Base-by-base conservation (phyloP, 2,329 filamentous ascomycete genomes). In the Zasmidium citrigriseum region DNA sequence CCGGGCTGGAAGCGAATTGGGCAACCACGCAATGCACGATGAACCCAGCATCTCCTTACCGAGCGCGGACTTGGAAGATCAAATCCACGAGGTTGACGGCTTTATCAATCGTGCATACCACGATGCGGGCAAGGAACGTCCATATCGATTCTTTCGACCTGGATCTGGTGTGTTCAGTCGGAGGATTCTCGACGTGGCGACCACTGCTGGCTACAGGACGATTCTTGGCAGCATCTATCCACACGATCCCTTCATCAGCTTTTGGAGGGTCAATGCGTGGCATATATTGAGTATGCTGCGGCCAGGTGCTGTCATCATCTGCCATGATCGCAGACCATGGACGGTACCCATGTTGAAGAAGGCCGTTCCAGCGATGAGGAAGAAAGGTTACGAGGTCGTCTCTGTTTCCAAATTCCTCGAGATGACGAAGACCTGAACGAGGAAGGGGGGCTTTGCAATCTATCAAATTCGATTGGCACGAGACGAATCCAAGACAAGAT, bases 1-100 rank as follows among this genome's bases (percentile, higher is more conserved):
- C 3, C 78, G 80, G 25, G 71, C 82, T 3, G 85, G 84, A 2
- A 77, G 77, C 48, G 82, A 82, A 77, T 79, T 96, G 2, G 92
- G 84, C 22, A 96, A 96, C 75, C 92, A 96, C 75, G 92, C 89
- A 10, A 93, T 95, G 90, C 84, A 86, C 72, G 92, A 96, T 74
- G 90, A 95, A 77, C 86, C 91, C 0, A 88, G 87, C 10, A 80
- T 83, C 46, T 78, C 78, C 0, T 78, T 96, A 23, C 75, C 79
- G 44, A 80, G 86, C 52, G 77, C 76, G 0, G 80, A 83, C 61
- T 82, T 96, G 1, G 75, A 79, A 34, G 69, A 72, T 1, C 85
- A 96, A 77, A 87, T 96, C 52, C 70, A 74, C 12, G 65, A 80
- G 11, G 90, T 96, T 16, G 86, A 91, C 65, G 71, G 63, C 0